Evolutionary conservation across 2,329 filamentous ascomycete species (phyloP), one percentile per base, ranked within the genome.

Genomic region (Arthrobotrys entomopaga): DNA sequence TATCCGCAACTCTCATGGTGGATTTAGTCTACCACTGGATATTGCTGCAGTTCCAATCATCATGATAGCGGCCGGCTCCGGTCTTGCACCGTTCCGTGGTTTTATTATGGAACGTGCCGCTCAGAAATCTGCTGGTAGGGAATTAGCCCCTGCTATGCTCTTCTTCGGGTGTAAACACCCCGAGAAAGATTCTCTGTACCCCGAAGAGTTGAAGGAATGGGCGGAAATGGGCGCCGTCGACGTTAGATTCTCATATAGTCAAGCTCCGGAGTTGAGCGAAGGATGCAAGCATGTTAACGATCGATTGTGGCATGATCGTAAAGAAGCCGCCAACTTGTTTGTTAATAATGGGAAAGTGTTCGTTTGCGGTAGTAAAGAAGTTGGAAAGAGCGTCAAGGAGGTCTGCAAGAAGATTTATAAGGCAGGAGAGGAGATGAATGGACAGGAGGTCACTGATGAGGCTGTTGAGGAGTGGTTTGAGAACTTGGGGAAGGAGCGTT

Each of bases 151-250:
- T 0, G 87, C 88, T 0, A 75, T 91, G n/a, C 83, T 91, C 0
- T 90, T 90, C 82, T 85, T 87, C 77, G 89, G 89, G 3, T 90
- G 88, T 79, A 85, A 86, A 13, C 79, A 82, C 3, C 84, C 85
- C 0, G 83, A 82, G 0, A 80, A 82, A 11, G 89, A 91, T 76
- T 84, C 87, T 46, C 78, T 91, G 0, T 91, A 91, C 80, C 81
- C 83, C 0, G 84, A 85, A 0, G 85, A 88, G 75, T 80, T 91
- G 2, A 64, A 58, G 24, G 83, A 84, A 13, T 92, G 90, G 90
- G 84, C 88, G 78, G 75, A 79, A 0, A 79, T 83, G 0, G 89
- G 89, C 1, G 88, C 85, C 0, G 88, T 92, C 0, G 83, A 85
- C 1, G 84, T 92, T 0, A 83, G 84, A 0, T 84, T 87, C 76